Conservation (phyloP, 78 protist genomes). For the Dictyostelium brefeldianum region DNA sequence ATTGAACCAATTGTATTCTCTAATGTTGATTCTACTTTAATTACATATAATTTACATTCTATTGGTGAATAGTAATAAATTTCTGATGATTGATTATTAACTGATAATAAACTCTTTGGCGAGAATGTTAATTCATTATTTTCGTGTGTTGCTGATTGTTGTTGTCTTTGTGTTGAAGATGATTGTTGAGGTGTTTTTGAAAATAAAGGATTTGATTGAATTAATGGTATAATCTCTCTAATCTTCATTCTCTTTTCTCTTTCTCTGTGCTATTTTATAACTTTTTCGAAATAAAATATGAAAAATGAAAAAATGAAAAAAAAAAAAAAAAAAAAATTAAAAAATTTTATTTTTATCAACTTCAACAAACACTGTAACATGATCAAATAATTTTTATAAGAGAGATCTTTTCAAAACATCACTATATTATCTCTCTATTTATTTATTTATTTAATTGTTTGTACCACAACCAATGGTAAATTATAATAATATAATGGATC, state of each 20-base stretch:
- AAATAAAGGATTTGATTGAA: slow-evolving; percentile 16
- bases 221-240: slow-evolving; percentile 23
- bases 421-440: no score
- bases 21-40: slow-evolving; percentile 39
- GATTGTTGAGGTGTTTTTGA: slow-evolving; percentile 23
- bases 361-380: neutral
- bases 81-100: slow-evolving; percentile 45
- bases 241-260: slow-evolving; percentile 20
- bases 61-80: slow-evolving; percentile 36
- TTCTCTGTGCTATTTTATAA: neutral
- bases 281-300: neutral
- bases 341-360: neutral
- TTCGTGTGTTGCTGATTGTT: neutral
- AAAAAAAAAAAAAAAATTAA: neutral
- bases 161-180: neutral
- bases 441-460: no score
- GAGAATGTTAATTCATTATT: slow-evolving; percentile 14
- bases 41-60: slow-evolving; percentile 20
- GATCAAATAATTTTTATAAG: no score
- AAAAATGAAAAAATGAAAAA: neutral
- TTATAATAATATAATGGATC: no score
- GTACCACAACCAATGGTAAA: no score
- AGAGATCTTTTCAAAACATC: no score
- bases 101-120: slow-evolving; percentile 34
- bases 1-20: slow-evolving; percentile 31